phyloP scores from a whole-genome alignment of 2,329 filamentous ascomycete species.

The Monosporascus sp. region DNA sequence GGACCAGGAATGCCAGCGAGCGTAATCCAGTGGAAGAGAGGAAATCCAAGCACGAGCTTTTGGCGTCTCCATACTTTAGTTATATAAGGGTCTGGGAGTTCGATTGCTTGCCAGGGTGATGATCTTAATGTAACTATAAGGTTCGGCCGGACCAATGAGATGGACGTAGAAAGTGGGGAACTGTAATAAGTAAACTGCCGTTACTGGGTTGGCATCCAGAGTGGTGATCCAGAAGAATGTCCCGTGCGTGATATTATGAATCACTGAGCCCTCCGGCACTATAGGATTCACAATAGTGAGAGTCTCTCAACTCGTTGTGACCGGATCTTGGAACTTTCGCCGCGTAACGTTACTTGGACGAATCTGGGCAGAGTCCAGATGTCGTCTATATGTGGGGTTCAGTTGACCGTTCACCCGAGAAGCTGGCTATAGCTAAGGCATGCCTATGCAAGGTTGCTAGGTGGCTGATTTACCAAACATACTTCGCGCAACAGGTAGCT shows the following conservation, averaged over 20 bases:
- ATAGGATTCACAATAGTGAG: background rate
- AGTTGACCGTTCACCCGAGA: background rate
- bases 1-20: conserved; percentile 2
- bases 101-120: background rate
- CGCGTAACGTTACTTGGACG: background rate
- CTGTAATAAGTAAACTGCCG: background rate
- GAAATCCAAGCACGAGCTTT: background rate
- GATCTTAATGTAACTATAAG: background rate
- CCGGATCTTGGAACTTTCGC: background rate
- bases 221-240: background rate
- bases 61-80: background rate
- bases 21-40: background rate
- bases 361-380: no score
- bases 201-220: background rate
- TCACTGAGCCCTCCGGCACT: background rate
- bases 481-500: no score
- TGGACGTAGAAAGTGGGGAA: background rate
- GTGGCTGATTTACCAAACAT: no score
- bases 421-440: background rate
- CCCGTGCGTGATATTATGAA: background rate
- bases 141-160: background rate
- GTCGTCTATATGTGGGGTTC: no score
- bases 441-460: no score
- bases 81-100: background rate
- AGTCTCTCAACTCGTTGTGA: background rate